These are phyloP conservation scores for Ascochyta koolunga DNA, from an alignment of 2,329 filamentous ascomycete genomes.

Conservation along the genomic window DNA sequence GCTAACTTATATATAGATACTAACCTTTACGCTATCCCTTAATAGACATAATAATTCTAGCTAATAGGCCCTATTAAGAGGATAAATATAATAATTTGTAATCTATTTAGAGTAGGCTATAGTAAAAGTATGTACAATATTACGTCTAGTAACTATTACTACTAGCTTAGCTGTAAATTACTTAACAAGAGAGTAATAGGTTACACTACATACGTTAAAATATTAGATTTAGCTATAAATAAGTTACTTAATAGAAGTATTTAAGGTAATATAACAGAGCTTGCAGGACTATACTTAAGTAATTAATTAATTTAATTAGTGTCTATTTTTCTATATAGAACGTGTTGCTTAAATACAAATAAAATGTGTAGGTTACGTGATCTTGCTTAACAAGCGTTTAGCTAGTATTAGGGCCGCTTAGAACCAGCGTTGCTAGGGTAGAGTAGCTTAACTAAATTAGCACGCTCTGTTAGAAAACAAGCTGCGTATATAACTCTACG, in stretches of 20 bases:
- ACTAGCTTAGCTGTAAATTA: slow-evolving; percentile 13
- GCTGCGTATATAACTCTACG: no score
- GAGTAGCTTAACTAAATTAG: no score
- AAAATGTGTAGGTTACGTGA: no score
- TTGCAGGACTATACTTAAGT: slow-evolving; percentile 17
- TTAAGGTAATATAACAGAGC: no score
- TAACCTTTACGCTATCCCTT: background rate
- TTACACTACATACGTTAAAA: slow-evolving; percentile 8
- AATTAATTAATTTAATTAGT: no score
- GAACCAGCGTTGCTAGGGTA: no score
- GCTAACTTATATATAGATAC: background rate
- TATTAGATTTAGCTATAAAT: slow-evolving; percentile 15
- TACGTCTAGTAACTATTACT: background rate
- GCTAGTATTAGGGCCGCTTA: no score
- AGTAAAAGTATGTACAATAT: background rate
- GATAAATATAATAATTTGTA: background rate
- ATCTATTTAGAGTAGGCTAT: background rate
- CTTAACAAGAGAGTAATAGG: slow-evolving; percentile 11
- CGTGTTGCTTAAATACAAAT: no score
- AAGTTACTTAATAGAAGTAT: slow-evolving; percentile 14
- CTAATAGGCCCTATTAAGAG: background rate
- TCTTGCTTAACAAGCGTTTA: no score
- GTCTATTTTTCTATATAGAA: no score
- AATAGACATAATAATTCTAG: background rate
- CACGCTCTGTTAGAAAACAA: no score